Base-by-base conservation (phyloP, 768 basidiomycete genomes). In the Tulasnella sp. region DNA sequence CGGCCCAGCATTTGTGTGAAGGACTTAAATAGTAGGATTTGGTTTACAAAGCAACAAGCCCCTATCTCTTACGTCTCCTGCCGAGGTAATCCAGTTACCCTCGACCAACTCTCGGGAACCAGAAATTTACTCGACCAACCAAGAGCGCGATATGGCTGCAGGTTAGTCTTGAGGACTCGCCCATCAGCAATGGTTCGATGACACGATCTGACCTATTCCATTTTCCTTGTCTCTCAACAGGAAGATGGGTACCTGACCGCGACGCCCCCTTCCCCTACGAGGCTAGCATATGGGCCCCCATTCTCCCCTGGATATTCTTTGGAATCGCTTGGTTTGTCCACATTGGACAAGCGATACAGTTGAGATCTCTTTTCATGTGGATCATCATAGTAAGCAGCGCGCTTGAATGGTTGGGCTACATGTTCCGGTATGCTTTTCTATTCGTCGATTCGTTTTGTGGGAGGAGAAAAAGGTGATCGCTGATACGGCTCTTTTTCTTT, bases 321-420 rank as follows among this genome's bases (percentile, higher is more conserved):
- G 68, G 58, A n/a, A 27, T 78, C 21, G 38, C 31, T 40, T 39
- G 39, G 40, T 14, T 48, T 0, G 39, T 19, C 14, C 77, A 78
- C 38, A 27, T 71, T 1, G 27, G 34, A 12, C 77, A 75, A 42
- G 77, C 77, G 27, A 38, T 78, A n/a, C n/a, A n/a, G 2, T 62
- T 38, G 3, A 78, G 27, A 42, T 31, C 77, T 4, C 34, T 68
- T 39, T 78, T 68, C 62, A 78, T 78, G 77, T n/a, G 62, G 21
- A 4, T 56, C 2, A 42, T 71, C 39, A 8, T 78, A 8, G 36
- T 78, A 16, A 34, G n/a, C 21, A 1, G 36, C 24, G 39, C 58
- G n/a, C 36, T 62, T n/a, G 77, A 78, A 58, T 38, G 36, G 24
- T 7, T 78, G 75, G 77, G 77, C 9, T 78, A 78, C 71, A 48